These are phyloP conservation scores for Botryotinia narcissicola DNA, from an alignment of 2,329 filamentous ascomycete genomes.

Conservation along the genomic window DNA sequence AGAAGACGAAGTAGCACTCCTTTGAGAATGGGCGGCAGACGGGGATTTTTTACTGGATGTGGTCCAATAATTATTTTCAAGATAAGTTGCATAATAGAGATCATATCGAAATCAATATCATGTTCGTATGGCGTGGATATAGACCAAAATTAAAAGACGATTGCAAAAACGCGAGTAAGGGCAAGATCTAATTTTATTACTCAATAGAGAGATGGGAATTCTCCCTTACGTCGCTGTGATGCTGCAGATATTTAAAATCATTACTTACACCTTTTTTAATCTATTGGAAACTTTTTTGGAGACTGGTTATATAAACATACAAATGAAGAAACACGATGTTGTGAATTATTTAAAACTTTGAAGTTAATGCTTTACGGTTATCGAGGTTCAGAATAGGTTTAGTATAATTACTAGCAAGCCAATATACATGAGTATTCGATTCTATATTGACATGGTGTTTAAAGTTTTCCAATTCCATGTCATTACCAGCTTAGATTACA, in stretches of 20 bases:
- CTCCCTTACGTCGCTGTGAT: background rate
- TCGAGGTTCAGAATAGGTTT: accelerated
- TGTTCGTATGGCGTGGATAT: background rate
- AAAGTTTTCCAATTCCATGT: too few species aligned
- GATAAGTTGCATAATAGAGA: background rate
- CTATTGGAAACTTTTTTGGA: background rate
- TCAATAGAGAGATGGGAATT: background rate
- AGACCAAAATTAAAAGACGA: background rate
- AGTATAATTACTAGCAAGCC: background rate
- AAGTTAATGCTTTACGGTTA: background rate
- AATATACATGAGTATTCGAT: background rate
- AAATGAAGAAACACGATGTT: background rate
- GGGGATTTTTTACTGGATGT: background rate
- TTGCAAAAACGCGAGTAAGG: background rate
- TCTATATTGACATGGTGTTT: too few species aligned
- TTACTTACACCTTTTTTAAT: background rate
- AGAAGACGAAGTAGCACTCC: background rate
- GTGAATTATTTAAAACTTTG: too few species aligned
- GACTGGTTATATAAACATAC: background rate
- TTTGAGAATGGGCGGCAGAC: background rate
- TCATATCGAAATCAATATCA: background rate
- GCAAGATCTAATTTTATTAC: background rate
- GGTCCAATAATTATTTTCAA: background rate
- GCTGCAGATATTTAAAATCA: background rate
- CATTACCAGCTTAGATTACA: too few species aligned